Conservation (phyloP, 2,329 filamentous ascomycete genomes). For the Neofusicoccum sp. region DNA sequence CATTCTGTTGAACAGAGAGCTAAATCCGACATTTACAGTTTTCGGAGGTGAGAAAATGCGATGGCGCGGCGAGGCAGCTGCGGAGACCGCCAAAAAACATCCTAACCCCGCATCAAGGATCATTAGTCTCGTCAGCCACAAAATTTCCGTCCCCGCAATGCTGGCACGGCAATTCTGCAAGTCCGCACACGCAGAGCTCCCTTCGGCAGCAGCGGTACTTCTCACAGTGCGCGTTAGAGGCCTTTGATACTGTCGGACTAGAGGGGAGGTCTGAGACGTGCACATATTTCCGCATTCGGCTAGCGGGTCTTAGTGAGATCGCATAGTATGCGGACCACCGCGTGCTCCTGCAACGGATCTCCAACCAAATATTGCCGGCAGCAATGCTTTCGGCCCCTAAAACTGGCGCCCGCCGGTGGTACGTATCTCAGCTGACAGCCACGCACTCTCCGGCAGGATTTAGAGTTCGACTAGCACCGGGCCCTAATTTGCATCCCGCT, state of each 20-base stretch:
- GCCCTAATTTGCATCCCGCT: background rate
- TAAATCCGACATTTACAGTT: background rate
- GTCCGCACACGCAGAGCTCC: background rate
- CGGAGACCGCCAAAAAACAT: background rate
- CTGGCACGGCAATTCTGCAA: background rate
- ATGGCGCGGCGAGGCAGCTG: background rate
- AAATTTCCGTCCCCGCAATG: background rate
- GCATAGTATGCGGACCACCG: background rate
- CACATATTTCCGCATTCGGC: constrained; percentile 4
- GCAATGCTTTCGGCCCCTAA: background rate
- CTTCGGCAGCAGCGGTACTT: background rate
- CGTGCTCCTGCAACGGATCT: background rate
- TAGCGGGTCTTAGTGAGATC: background rate
- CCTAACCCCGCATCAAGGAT: constrained; percentile 3
- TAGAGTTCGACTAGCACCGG: constrained; percentile 6
- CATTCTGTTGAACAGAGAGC: background rate
- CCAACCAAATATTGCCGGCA: background rate
- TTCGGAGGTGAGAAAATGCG: background rate
- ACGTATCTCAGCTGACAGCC: background rate
- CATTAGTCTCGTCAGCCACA: background rate
- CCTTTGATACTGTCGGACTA: background rate
- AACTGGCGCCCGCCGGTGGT: background rate
- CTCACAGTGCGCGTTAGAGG: background rate
- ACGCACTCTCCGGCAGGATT: background rate
- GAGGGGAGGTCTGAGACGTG: background rate